Percentiles rank a stretch among this genome's conserved stretches.
These are phyloP conservation scores for Barnettozyma sucrosica DNA, from an alignment of 805 yeast species.

Conservation along the genomic window DNA sequence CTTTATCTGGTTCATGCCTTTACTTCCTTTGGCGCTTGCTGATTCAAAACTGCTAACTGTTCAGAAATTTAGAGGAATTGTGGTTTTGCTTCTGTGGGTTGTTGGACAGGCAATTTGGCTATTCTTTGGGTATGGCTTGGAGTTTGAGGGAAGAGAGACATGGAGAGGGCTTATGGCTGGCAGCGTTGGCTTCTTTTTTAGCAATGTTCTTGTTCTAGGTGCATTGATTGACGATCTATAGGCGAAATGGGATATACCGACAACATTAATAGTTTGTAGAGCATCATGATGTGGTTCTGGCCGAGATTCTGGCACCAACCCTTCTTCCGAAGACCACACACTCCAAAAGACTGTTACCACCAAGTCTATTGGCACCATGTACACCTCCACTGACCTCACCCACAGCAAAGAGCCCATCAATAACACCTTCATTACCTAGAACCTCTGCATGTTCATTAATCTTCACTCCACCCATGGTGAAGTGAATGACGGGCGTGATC, in stretches of 20 bases:
- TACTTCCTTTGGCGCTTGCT: slow-evolving; percentile 68
- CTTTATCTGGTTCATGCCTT: slow-evolving; percentile 88
- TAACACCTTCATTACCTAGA: slow-evolving; percentile 26
- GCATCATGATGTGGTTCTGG: neutral
- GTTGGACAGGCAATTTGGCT: slow-evolving; percentile 74
- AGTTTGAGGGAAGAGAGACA: slow-evolving; percentile 66
- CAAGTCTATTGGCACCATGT: slow-evolving; percentile 55
- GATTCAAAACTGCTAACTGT: slow-evolving; percentile 32
- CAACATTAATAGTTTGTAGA: neutral
- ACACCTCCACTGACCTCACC: slow-evolving; percentile 70
- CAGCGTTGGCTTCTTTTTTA: slow-evolving; percentile 51
- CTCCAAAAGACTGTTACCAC: slow-evolving; percentile 24
- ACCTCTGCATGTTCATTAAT: slow-evolving; percentile 45
- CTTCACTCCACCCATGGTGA: slow-evolving; percentile 63
- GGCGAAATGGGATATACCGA: neutral
- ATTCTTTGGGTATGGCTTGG: slow-evolving; percentile 67
- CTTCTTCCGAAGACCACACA: slow-evolving; percentile 46
- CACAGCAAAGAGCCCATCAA: slow-evolving; percentile 49
- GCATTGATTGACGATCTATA: slow-evolving; percentile 41
- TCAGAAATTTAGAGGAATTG: slow-evolving; percentile 33
- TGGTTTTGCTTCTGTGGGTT: slow-evolving; percentile 55
- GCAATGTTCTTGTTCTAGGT: slow-evolving; percentile 57
- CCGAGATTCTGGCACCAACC: slow-evolving; percentile 32
- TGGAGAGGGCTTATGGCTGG: slow-evolving; percentile 55
- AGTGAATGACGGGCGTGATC: slow-evolving; percentile 58